Conservation (phyloP, 345 rosid species). For the Angophora floribunda region DNA sequence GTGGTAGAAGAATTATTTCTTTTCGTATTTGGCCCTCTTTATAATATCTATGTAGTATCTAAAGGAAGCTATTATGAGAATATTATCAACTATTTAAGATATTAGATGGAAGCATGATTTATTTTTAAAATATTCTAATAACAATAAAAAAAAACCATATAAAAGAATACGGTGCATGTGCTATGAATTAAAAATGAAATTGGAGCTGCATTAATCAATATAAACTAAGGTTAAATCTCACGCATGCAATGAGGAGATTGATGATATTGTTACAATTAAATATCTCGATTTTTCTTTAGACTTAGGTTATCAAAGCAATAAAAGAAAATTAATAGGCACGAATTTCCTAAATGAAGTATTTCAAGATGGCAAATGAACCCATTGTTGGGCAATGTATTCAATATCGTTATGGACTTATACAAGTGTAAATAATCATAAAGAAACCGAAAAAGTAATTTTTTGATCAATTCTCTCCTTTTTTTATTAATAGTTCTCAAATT, state of each 20-base stretch:
- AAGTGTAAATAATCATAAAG: background rate
- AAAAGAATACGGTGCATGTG: background rate
- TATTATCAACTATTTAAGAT: background rate
- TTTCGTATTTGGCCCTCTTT: background rate
- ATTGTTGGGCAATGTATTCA: background rate
- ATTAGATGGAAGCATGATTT: background rate
- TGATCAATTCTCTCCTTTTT: no score
- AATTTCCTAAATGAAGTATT: background rate
- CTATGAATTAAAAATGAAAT: background rate
- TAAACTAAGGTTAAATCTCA: background rate
- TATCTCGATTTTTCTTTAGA: background rate
- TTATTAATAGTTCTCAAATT: no score
- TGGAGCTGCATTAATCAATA: background rate
- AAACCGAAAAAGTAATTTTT: background rate
- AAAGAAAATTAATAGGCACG: background rate
- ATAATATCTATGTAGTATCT: background rate
- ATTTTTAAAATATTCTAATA: background rate
- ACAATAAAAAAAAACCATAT: background rate
- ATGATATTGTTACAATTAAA: background rate
- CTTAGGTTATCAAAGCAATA: background rate
- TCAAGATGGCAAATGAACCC: background rate
- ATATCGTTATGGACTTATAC: background rate
- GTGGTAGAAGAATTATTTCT: background rate
- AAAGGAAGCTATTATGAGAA: background rate
- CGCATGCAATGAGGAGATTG: background rate